Evolutionary conservation across 441 rosid genomes (phyloP).

Genomic region (Hura crepitans): DNA sequence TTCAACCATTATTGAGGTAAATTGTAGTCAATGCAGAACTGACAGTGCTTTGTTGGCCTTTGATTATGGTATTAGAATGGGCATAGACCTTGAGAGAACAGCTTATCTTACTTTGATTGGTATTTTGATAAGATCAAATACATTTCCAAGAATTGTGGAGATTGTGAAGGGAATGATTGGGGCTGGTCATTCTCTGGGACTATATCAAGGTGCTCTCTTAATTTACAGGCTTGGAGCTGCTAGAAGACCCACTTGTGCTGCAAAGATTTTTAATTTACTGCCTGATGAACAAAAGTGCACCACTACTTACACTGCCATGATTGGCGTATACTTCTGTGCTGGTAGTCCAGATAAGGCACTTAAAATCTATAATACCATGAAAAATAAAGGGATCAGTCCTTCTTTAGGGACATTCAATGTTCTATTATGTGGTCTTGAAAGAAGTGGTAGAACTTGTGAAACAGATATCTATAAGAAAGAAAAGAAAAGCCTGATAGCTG

Average conservation of each 20-base stretch:
- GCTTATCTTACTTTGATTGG: slow-evolving; percentile 61
- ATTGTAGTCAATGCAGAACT: slow-evolving; percentile 38
- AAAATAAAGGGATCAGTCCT: slow-evolving; percentile 44
- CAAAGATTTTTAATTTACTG: slow-evolving; percentile 53
- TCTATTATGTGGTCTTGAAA: slow-evolving; percentile 62
- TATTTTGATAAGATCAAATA: slow-evolving; percentile 41
- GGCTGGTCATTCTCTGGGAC: slow-evolving; percentile 54
- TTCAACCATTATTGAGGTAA: slow-evolving; percentile 46
- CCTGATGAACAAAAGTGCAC: slow-evolving; percentile 53
- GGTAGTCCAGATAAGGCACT: slow-evolving; percentile 71
- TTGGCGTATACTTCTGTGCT: slow-evolving; percentile 60
- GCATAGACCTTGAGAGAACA: slow-evolving; percentile 43
- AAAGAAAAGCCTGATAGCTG: slow-evolving; percentile 42
- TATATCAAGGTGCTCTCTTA: slow-evolving; percentile 53
- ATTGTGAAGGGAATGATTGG: slow-evolving; percentile 47
- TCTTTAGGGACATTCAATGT: slow-evolving; percentile 63
- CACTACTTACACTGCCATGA: slow-evolving; percentile 66
- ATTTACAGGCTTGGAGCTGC: slow-evolving; percentile 63
- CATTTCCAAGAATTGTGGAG: slow-evolving; percentile 39
- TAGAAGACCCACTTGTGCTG: slow-evolving; percentile 63
- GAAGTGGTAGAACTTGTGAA: slow-evolving; percentile 44
- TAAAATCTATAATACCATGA: slow-evolving; percentile 54
- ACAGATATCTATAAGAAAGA: slow-evolving; percentile 51
- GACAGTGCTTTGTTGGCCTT: slow-evolving; percentile 63
- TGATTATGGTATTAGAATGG: slow-evolving; percentile 46